Evolutionary conservation across 257 asterid species (phyloP).

Genomic region (Osmanthus fragrans): DNA sequence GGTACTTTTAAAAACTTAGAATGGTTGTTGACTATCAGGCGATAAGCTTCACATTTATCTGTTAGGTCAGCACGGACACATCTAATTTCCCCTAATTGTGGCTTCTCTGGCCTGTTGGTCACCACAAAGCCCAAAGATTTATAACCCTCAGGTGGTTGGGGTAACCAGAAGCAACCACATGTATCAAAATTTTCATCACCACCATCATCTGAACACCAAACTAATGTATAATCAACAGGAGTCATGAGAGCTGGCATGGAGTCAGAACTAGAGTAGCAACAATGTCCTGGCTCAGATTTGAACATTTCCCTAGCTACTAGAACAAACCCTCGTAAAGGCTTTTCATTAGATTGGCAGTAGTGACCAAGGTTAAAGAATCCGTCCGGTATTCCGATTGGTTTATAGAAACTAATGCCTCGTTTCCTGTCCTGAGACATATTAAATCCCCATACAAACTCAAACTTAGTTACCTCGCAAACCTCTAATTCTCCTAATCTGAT

Average conservation of each 20-base stretch:
- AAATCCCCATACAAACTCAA: constrained; percentile 69
- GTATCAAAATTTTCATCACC: constrained; percentile 47
- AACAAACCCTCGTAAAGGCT: constrained; percentile 71
- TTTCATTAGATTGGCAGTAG: constrained; percentile 72
- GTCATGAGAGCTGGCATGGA: constrained; percentile 49
- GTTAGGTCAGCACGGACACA: constrained; percentile 79
- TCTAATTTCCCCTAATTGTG: constrained; percentile 55
- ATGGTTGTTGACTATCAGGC: constrained; percentile 37
- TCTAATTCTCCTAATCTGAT: constrained; percentile 77
- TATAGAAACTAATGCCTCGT: constrained; percentile 68
- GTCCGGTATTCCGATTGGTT: constrained; percentile 62
- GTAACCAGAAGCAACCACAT: constrained; percentile 71
- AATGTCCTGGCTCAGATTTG: constrained; percentile 21
- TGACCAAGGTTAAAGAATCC: constrained; percentile 76
- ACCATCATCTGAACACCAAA: constrained; percentile 69
- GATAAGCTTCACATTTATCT: constrained; percentile 59
- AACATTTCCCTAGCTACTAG: constrained; percentile 66
- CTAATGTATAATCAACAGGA: constrained; percentile 69
- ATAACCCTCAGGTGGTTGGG: constrained; percentile 75
- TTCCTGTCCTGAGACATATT: constrained; percentile 49
- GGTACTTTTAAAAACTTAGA: constrained; percentile 47
- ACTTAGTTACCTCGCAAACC: constrained; percentile 59
- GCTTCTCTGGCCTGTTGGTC: constrained; percentile 62
- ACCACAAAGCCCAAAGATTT: constrained; percentile 74
- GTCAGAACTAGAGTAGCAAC: constrained; percentile 11